Conservation (phyloP, 2,329 filamentous ascomycete species). For the Botrytis byssoidea region DNA sequence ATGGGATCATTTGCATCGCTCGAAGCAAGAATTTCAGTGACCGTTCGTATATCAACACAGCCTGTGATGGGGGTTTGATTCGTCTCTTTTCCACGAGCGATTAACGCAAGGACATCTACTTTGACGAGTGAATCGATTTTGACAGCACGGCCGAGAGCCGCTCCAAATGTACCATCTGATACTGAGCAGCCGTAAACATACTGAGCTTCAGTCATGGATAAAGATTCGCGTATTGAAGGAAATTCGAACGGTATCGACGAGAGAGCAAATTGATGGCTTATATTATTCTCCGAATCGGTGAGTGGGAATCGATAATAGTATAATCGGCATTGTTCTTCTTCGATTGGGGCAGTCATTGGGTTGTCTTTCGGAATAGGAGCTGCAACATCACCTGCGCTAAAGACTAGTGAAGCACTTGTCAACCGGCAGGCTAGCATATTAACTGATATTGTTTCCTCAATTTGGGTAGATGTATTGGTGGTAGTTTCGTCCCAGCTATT, state of each 20-base stretch:
- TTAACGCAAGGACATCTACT: conserved; percentile 54
- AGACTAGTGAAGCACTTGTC: conserved; percentile 64
- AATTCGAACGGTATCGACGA: conserved; percentile 68
- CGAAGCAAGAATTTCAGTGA: conserved; percentile 51
- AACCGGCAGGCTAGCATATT: conserved; percentile 66
- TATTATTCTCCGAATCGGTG: conserved; percentile 38
- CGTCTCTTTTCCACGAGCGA: conserved; percentile 50
- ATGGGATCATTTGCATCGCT: conserved; percentile 53
- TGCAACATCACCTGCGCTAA: conserved; percentile 61
- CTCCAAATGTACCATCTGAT: conserved; percentile 54
- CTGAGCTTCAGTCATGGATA: conserved; percentile 55
- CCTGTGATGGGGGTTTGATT: conserved; percentile 53
- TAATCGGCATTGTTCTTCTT: conserved; percentile 65
- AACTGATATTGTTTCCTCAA: conserved; percentile 45
- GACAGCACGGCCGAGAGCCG: conserved; percentile 60
- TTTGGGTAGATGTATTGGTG: conserved; percentile 27
- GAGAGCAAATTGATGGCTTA: conserved; percentile 63
- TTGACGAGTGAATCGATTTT: conserved; percentile 67
- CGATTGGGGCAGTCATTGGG: conserved; percentile 37
- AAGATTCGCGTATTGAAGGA: conserved; percentile 54
- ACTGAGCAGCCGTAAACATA: conserved; percentile 70
- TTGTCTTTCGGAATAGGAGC: conserved; percentile 47
- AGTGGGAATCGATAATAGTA: conserved; percentile 67
- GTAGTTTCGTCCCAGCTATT: conserved; percentile 63
- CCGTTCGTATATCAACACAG: conserved; percentile 58